Base-by-base conservation (phyloP, 2,329 filamentous ascomycete species). In the Xylariaceae sp. region DNA sequence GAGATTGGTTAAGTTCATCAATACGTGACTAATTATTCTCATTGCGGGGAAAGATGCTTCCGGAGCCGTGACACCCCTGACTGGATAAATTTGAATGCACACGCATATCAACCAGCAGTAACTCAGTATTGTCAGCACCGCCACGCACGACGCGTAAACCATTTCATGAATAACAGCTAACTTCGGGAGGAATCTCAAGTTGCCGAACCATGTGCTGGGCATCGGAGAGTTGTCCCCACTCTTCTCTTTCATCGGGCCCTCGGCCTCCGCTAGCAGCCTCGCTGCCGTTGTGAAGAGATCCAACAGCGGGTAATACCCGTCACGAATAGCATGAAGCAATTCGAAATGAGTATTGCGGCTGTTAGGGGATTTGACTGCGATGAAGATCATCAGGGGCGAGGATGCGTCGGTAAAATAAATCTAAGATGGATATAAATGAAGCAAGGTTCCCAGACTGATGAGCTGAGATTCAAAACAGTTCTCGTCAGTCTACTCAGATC, bases 231-330 rank as follows among this genome's bases (percentile, higher is more conserved):
- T 33, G 29, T 37, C 17, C 19, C 31, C 34, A 26, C 3, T 33
- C 17, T 21, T n/a, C n/a, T n/a, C n/a, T n/a, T n/a, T 28, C 21
- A 23, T 28, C 51, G 51, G 51, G 51, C 16, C 51, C 51, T 54
- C 51, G 51, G 51, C 36, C 43, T 19, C 33, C 51, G 51, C 12
- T n/a, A 21, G 21, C n/a, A n/a, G n/a, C n/a, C n/a, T n/a, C n/a
- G n/a, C n/a, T n/a, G n/a, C n/a, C n/a, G n/a, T n/a, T n/a, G n/a
- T n/a, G n/a, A n/a, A n/a, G n/a, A n/a, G n/a, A n/a, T n/a, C n/a
- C n/a, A n/a, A n/a, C n/a, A n/a, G n/a, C n/a, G n/a, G n/a, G n/a
- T n/a, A n/a, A n/a, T n/a, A n/a, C n/a, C n/a, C n/a, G n/a, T n/a
- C n/a, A n/a, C n/a, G n/a, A n/a, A n/a, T n/a, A n/a, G n/a, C n/a